These are phyloP conservation scores for Citrullus amarus DNA, from an alignment of 306 rosid species.

Conservation along the genomic window DNA sequence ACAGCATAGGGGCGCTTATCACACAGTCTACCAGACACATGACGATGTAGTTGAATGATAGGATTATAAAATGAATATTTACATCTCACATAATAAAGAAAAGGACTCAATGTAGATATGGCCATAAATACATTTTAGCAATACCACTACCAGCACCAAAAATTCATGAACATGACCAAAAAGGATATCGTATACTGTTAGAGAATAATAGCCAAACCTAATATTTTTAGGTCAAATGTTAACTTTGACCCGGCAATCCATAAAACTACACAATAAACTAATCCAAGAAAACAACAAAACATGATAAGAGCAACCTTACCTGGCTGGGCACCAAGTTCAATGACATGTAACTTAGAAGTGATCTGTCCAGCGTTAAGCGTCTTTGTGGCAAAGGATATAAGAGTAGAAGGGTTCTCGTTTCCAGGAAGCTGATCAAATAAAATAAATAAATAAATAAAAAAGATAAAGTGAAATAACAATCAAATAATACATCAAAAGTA, in stretches of 20 bases:
- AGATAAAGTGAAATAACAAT: not conserved
- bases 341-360: slow-evolving; percentile 80
- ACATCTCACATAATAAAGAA: not conserved
- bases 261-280: slow-evolving; percentile 6
- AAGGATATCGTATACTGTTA: not conserved
- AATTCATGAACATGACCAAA: not conserved
- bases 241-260: not conserved
- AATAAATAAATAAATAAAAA: not conserved
- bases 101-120: not conserved
- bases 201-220: not conserved
- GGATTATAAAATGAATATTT: not conserved
- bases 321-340: slow-evolving; percentile 99
- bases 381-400: slow-evolving; percentile 90
- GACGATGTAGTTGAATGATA: not conserved
- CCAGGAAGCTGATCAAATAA: slow-evolving; percentile 62
- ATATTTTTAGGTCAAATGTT: not conserved
- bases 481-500: not conserved
- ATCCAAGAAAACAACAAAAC: not conserved
- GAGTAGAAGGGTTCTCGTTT: slow-evolving; percentile 75
- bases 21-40: not conserved
- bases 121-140: not conserved
- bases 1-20: too few species aligned
- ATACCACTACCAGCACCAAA: not conserved
- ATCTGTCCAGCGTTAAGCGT: slow-evolving; percentile 91
- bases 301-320: slow-evolving; percentile 31